A percentile compares a stretch with the other conserved stretches of the same genome.
Conservation (phyloP, 2,329 filamentous ascomycete genomes). For the Fusarium euwallaceae region DNA sequence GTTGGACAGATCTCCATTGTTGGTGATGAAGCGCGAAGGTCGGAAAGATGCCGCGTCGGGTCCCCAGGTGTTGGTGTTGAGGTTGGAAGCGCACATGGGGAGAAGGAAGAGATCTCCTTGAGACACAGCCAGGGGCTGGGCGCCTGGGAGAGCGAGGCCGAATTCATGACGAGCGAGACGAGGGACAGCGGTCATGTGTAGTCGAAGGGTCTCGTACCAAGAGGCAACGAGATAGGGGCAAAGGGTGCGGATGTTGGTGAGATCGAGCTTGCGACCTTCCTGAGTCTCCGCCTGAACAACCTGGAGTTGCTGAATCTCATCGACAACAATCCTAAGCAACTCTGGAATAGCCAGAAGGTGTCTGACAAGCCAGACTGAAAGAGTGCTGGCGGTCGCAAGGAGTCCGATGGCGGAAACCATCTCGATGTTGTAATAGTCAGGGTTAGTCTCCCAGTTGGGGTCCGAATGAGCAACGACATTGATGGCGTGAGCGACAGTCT, state of each 20-base stretch:
- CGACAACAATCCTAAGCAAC: slow-evolving; percentile 38
- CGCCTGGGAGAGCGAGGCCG: slow-evolving; percentile 35
- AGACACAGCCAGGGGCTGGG: slow-evolving; percentile 37
- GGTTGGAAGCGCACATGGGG: slow-evolving; percentile 50
- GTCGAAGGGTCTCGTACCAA: slow-evolving; percentile 50
- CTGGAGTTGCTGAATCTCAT: slow-evolving; percentile 40
- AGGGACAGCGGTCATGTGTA: slow-evolving; percentile 50
- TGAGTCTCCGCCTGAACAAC: slow-evolving; percentile 20
- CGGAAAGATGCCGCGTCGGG: slow-evolving; percentile 44
- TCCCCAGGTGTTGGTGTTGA: slow-evolving; percentile 47
- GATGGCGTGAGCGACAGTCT: slow-evolving; percentile 47
- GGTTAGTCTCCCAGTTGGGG: slow-evolving; percentile 48
- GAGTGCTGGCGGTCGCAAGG: slow-evolving; percentile 49
- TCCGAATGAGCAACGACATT: slow-evolving; percentile 49
- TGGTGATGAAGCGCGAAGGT: slow-evolving; percentile 47
- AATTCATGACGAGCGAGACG: slow-evolving; percentile 48
- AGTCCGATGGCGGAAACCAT: slow-evolving; percentile 51
- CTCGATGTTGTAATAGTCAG: slow-evolving; percentile 50
- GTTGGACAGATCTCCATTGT: slow-evolving; percentile 37
- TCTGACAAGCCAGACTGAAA: slow-evolving; percentile 49
- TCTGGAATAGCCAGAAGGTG: slow-evolving; percentile 42
- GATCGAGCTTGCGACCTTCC: slow-evolving; percentile 33
- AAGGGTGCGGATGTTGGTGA: slow-evolving; percentile 39
- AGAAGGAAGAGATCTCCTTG: slow-evolving; percentile 50
- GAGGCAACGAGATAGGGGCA: slow-evolving; percentile 50